Evolutionary conservation across 208 protist genomes (phyloP).

Genomic region (Trypanosoma lewisi): DNA sequence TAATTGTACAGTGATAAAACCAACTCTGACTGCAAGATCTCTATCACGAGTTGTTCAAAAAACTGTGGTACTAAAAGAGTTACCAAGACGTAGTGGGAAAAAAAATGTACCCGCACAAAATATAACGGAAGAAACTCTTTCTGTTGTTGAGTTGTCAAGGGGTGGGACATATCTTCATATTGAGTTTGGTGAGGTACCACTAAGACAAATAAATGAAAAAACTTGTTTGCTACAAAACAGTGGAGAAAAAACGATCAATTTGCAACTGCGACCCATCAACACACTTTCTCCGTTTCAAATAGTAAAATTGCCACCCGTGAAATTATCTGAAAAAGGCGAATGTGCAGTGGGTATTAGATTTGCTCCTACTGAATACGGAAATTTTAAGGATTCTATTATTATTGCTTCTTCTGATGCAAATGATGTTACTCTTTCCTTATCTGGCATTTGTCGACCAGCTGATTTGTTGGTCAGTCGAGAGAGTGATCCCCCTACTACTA

Average conservation of each 20-base stretch:
- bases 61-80: conserved; percentile 14
- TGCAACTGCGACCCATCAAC: conserved; percentile 51
- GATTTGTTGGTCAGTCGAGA: conserved; percentile 39
- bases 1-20: conserved; percentile 39
- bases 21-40: conserved; percentile 11
- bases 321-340: conserved; percentile 30
- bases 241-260: conserved; percentile 22
- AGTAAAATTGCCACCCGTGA: conserved; percentile 30
- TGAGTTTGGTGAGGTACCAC: conserved; percentile 63
- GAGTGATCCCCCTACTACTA: too few species aligned
- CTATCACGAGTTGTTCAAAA: conserved; percentile 17
- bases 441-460: conserved; percentile 49
- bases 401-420: conserved; percentile 36
- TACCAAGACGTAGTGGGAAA: conserved; percentile 17
- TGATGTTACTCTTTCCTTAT: conserved; percentile 36
- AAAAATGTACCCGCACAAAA: conserved; percentile 10
- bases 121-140: conserved; percentile 8
- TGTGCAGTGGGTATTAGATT: conserved; percentile 48
- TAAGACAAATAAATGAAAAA: conserved; percentile 40
- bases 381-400: conserved; percentile 38
- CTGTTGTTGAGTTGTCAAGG: conserved; percentile 24
- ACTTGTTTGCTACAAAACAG: conserved; percentile 45
- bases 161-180: conserved; percentile 22
- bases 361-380: conserved; percentile 56
- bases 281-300: conserved; percentile 62